Conservation (phyloP, 2,329 filamentous ascomycete genomes). For the Chaetoscypha palmicola region DNA sequence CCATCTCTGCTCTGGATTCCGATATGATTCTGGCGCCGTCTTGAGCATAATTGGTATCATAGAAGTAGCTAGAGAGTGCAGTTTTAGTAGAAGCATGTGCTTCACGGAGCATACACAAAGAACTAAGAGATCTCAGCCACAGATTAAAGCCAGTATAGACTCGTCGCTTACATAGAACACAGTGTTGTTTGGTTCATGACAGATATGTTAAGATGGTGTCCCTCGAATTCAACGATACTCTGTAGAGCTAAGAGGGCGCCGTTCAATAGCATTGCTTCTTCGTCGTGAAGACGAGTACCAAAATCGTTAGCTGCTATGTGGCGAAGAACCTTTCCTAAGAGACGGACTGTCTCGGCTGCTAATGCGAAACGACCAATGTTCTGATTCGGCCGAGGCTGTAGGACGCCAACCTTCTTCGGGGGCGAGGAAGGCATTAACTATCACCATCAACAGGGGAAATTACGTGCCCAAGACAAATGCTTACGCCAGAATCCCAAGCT, state of each 20-base stretch:
- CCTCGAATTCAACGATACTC: constrained; percentile 8
- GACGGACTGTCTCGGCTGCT: constrained; percentile 33
- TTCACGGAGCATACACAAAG: background rate
- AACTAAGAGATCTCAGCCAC: background rate
- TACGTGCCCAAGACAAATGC: background rate
- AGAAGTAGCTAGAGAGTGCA: background rate
- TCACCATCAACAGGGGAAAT: background rate
- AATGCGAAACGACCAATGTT: constrained; percentile 41
- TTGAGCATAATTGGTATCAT: background rate
- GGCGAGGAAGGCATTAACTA: background rate
- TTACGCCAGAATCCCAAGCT: constrained; percentile 31
- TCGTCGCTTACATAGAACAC: constrained; percentile 11
- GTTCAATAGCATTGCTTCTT: constrained; percentile 14
- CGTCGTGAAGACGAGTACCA: constrained; percentile 5
- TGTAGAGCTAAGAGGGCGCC: constrained; percentile 10
- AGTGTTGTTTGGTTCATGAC: constrained; percentile 16
- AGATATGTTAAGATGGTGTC: constrained; percentile 6
- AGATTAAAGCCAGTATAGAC: constrained; percentile 3
- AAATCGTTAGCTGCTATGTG: constrained; percentile 15
- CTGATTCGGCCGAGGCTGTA: background rate
- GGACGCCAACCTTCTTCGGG: background rate
- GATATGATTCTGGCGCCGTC: background rate
- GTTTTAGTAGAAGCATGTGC: background rate
- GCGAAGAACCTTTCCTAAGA: constrained; percentile 27
- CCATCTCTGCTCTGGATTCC: background rate